Conservation (phyloP, 306 rosid genomes). For the Echinosophora koreensis region DNA sequence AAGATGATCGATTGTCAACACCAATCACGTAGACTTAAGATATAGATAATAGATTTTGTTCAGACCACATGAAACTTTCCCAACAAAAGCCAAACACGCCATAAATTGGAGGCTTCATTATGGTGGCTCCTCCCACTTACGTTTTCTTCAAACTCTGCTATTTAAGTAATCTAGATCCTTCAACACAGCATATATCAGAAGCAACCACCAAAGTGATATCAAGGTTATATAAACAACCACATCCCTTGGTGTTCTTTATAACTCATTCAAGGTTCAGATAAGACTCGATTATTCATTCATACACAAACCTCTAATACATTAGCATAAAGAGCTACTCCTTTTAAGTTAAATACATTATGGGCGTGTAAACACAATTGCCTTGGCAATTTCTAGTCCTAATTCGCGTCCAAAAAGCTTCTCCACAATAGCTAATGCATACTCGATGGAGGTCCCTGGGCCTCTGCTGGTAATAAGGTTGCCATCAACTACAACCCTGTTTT, state of each 20-base stretch:
- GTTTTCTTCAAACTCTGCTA: background rate
- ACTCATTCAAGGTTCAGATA: slow-evolving; percentile 31
- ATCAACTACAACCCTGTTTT: slow-evolving; percentile 84
- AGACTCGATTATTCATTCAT: slow-evolving; percentile 54
- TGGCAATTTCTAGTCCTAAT: slow-evolving; percentile 66
- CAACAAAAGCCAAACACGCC: too few relatives aligned
- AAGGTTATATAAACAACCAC: slow-evolving; percentile 8
- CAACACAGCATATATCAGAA: background rate
- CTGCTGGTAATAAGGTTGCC: slow-evolving; percentile 90
- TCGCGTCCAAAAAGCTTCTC: slow-evolving; percentile 81
- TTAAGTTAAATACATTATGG: slow-evolving; percentile 42
- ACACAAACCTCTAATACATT: slow-evolving; percentile 37
- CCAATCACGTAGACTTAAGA: too few relatives aligned
- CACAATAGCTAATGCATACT: slow-evolving; percentile 78
- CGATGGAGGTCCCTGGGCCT: slow-evolving; percentile 89
- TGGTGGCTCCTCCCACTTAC: too few relatives aligned
- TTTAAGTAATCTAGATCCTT: background rate
- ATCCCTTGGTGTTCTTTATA: slow-evolving; percentile 24
- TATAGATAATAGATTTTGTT: too few relatives aligned
- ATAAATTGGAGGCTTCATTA: too few relatives aligned
- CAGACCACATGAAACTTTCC: too few relatives aligned
- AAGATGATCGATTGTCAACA: too few relatives aligned
- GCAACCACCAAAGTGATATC: background rate
- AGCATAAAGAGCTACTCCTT: slow-evolving; percentile 21
- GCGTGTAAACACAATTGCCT: slow-evolving; percentile 55